Evolutionary conservation across 2,329 filamentous ascomycete genomes (phyloP), one percentile per base, ranked within the genome.

Genomic region (Chrysosporium keratinophilum): DNA sequence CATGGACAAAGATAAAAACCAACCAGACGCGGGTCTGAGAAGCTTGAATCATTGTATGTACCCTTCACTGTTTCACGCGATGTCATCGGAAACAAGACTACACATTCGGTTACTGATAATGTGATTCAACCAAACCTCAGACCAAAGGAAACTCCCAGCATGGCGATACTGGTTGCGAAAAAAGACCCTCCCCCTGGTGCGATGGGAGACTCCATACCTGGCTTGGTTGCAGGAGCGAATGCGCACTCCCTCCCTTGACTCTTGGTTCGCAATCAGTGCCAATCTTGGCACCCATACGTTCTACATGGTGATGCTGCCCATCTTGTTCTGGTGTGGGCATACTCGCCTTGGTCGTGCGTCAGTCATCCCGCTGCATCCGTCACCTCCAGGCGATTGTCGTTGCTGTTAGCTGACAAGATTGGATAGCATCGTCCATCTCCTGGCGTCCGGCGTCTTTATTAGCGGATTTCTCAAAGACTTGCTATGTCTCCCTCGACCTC

Each of bases 211-310:
- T 31, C 91, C 90, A 1, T 93, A 95, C 70, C 82, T 98, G 15
- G 91, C 91, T 54, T 84, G 81, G 73, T 74, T 95, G 65, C 93
- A 98, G 76, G 79, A 84, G 61, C 82, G 76, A 67, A 71, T 91
- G 67, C 86, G 91, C 64, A 85, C 87, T 17, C 88, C 88, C 0
- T 79, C 86, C 7, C 83, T 97, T 64, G 93, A 98, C 71, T 88
- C 88, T 58, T 98, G 96, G 75, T 98, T 98, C 71, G 91, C 93
- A 49, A 88, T 94, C 60, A 95, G 90, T 0, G 93, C 93, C 59
- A 98, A 97, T 69, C 80, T 97, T 53, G 88, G 93, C 60, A 98
- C 93, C 0, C 93, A 98, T 71, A 98, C 93, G 0, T 97, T 96
- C 75, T 98, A 96, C 76, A 97, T 97, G 90, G 79, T 95, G 61